Evolutionary conservation across 768 basidiomycete genomes (phyloP).

Genomic region (Austroboletus eburneus): DNA sequence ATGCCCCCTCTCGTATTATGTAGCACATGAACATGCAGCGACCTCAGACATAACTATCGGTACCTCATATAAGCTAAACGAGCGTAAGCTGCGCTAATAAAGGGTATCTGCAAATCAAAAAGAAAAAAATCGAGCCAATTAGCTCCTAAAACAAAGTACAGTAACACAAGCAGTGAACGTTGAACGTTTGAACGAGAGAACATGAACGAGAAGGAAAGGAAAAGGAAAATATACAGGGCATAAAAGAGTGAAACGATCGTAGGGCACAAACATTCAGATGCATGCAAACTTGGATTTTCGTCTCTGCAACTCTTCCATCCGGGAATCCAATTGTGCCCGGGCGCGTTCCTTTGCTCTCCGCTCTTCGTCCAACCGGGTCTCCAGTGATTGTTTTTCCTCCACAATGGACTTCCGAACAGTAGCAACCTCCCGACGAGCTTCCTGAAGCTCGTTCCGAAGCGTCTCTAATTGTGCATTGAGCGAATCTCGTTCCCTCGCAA

Average conservation of each 20-base stretch:
- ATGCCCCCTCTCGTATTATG: slow-evolving; percentile 19
- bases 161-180: slow-evolving; percentile 29
- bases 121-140: slow-evolving; percentile 19
- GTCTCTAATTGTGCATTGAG: slow-evolving; percentile 60
- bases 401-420: slow-evolving; percentile 74
- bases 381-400: slow-evolving; percentile 85
- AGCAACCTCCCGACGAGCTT: slow-evolving; percentile 76
- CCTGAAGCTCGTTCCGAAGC: slow-evolving; percentile 68
- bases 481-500: slow-evolving; percentile 81
- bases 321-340: slow-evolving; percentile 79
- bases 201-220: slow-evolving; percentile 7
- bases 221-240: neutral
- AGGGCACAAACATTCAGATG: slow-evolving; percentile 45
- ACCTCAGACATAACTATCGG: slow-evolving; percentile 19
- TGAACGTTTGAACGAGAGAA: too few species aligned
- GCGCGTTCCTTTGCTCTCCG: slow-evolving; percentile 85
- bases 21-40: slow-evolving; percentile 19
- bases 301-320: slow-evolving; percentile 80
- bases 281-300: slow-evolving; percentile 93
- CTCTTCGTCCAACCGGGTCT: slow-evolving; percentile 81
- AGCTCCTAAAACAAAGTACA: slow-evolving; percentile 27
- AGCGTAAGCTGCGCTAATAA: slow-evolving; percentile 9
- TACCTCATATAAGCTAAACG: slow-evolving; percentile 34
- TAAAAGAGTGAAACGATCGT: slow-evolving; percentile 1
- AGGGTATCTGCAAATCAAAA: slow-evolving; percentile 32